Evolutionary conservation across 2,329 filamentous ascomycete species (phyloP).

Genomic region (Aureobasidium sp.): DNA sequence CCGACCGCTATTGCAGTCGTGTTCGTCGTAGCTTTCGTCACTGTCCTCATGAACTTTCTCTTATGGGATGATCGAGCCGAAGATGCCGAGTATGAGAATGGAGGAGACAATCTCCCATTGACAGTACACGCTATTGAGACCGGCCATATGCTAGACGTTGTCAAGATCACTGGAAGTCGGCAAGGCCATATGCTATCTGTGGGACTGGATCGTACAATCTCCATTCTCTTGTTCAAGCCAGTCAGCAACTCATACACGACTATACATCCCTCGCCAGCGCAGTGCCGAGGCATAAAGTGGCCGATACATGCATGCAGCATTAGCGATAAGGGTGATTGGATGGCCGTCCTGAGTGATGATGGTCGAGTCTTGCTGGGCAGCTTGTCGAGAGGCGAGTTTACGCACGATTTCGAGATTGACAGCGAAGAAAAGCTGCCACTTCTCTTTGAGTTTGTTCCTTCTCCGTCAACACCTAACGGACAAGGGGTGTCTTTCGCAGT

Average conservation of each 20-base stretch:
- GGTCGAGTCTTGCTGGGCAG: slow-evolving; percentile 58
- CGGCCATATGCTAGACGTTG: slow-evolving; percentile 59
- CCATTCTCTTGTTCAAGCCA: slow-evolving; percentile 3
- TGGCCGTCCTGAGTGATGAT: slow-evolving; percentile 57
- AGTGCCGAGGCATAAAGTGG: slow-evolving; percentile 24
- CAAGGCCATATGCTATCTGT: slow-evolving; percentile 62
- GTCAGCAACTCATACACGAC: slow-evolving; percentile 12
- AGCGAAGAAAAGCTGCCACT: slow-evolving; percentile 52
- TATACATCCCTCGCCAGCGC: slow-evolving; percentile 17
- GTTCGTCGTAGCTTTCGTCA: slow-evolving; percentile 56
- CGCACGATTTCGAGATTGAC: slow-evolving; percentile 48
- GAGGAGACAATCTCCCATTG: slow-evolving; percentile 46
- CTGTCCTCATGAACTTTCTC: slow-evolving; percentile 66
- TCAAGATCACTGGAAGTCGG: slow-evolving; percentile 54
- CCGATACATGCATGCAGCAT: slow-evolving; percentile 52
- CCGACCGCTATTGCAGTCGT: slow-evolving; percentile 58
- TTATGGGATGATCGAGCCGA: slow-evolving; percentile 56
- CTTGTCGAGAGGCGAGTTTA: slow-evolving; percentile 50
- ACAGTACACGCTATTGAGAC: slow-evolving; percentile 56
- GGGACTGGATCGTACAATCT: slow-evolving; percentile 55
- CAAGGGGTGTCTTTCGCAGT: slow-evolving; percentile 45
- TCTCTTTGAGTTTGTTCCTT: slow-evolving; percentile 56
- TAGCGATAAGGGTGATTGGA: slow-evolving; percentile 56
- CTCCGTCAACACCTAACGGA: slow-evolving; percentile 26
- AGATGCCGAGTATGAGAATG: slow-evolving; percentile 36